These are phyloP conservation scores for Fagus crenata DNA, from an alignment of 306 rosid genomes.

Conservation along the genomic window DNA sequence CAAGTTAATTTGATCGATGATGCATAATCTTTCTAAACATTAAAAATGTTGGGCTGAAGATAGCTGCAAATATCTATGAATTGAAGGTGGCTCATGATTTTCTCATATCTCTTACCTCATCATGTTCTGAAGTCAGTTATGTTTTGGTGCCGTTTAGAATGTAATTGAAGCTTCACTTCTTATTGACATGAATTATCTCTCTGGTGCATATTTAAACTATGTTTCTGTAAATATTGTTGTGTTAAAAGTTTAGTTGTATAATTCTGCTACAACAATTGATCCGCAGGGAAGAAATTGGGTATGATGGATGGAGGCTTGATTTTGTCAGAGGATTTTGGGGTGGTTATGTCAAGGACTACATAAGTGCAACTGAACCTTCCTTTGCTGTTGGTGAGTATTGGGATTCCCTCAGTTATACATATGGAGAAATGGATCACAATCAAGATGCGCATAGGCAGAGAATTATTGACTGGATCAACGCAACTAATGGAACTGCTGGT, in stretches of 20 bases:
- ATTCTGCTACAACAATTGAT: conserved; percentile 17
- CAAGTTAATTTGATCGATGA: neutral
- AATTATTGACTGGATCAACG: conserved; percentile 94
- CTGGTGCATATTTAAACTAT: neutral
- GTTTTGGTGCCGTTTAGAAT: neutral
- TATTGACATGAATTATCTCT: conserved; percentile 11
- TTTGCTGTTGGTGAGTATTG: conserved; percentile 92
- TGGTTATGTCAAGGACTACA: conserved; percentile 91
- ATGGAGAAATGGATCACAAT: conserved; percentile 85
- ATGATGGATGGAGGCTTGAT: conserved; percentile 99
- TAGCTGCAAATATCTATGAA: conserved; percentile 8
- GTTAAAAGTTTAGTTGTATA: neutral
- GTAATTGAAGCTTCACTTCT: neutral
- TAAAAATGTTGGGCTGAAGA: neutral
- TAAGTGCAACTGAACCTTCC: conserved; percentile 76
- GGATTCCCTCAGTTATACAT: conserved; percentile 96
- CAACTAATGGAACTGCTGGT: conserved; percentile 74
- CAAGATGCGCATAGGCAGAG: conserved; percentile 99
- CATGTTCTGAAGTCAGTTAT: neutral
- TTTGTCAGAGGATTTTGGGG: conserved; percentile 99
- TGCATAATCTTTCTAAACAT: neutral
- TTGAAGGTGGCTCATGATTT: conserved; percentile 3
- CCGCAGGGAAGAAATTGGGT: conserved; percentile 87
- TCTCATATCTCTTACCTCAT: neutral
- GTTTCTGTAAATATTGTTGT: conserved; percentile 1